Evolutionary conservation across 2,329 filamentous ascomycete genomes (phyloP).

Genomic region (Aspergillus uvarum): DNA sequence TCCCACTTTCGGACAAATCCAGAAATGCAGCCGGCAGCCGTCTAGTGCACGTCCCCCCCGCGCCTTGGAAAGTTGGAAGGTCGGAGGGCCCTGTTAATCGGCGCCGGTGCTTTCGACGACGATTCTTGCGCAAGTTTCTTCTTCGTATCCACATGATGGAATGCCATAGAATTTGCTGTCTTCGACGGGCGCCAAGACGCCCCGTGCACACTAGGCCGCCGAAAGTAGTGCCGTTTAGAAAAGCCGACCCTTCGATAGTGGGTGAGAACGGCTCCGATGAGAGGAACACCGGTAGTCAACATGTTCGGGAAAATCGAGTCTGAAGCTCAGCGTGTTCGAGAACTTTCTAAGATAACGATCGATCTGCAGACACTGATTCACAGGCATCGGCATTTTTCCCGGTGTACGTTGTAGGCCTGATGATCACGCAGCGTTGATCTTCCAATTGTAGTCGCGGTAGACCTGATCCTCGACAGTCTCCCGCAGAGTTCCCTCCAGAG

Average conservation of each 20-base stretch:
- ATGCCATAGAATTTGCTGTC: background rate
- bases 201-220: constrained; percentile 1
- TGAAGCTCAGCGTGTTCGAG: background rate
- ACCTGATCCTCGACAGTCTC: constrained; percentile 61
- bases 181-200: background rate
- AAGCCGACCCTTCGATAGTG: background rate
- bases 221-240: background rate
- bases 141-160: constrained; percentile 1
- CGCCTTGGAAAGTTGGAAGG: background rate
- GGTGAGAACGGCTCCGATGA: background rate
- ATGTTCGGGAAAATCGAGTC: background rate
- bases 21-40: background rate
- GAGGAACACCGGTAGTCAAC: background rate
- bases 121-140: background rate
- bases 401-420: background rate
- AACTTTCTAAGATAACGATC: background rate
- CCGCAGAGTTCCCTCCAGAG: constrained; percentile 61
- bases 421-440: constrained; percentile 36
- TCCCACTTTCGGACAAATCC: background rate
- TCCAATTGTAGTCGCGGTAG: constrained; percentile 40
- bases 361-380: background rate
- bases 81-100: background rate
- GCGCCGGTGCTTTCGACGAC: background rate
- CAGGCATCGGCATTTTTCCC: background rate
- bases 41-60: constrained; percentile 1